Evolutionary conservation across 1,139 yeast species (phyloP).

Genomic region (Entelexis paramagnoliae): DNA sequence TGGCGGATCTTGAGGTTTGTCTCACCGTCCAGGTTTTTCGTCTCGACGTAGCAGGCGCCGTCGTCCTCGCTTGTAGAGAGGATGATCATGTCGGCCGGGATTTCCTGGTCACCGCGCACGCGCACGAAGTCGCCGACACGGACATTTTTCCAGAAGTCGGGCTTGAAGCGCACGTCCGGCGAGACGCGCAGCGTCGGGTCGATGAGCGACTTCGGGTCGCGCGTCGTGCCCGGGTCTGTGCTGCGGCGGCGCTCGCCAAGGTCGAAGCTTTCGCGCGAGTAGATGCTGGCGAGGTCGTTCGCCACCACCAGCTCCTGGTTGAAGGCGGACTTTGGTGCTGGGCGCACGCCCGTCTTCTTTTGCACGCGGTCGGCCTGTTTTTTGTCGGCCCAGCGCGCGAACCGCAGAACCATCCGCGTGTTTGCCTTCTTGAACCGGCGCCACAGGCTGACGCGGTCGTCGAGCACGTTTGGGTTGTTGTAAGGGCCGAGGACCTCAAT

Average conservation of each 20-base stretch:
- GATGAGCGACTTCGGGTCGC: slow-evolving; percentile 28
- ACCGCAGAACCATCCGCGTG: slow-evolving; percentile 27
- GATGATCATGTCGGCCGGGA: slow-evolving; percentile 82
- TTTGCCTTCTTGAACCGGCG: slow-evolving; percentile 49
- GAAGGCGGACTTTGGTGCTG: slow-evolving; percentile 17
- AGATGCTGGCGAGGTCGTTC: slow-evolving; percentile 25
- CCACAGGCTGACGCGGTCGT: slow-evolving; percentile 55
- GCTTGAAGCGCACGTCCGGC: slow-evolving; percentile 46
- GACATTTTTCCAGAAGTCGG: slow-evolving; percentile 78
- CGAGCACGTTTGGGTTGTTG: slow-evolving; percentile 66
- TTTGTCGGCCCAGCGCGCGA: slow-evolving; percentile 22
- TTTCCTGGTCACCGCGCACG: slow-evolving; percentile 75
- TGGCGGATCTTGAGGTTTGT: slow-evolving; percentile 78
- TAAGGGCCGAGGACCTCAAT: slow-evolving; percentile 67
- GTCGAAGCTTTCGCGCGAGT: slow-evolving; percentile 22
- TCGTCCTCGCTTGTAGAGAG: slow-evolving; percentile 77
- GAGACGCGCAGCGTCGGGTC: slow-evolving; percentile 30
- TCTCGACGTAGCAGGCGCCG: slow-evolving; percentile 87
- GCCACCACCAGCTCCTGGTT: slow-evolving; percentile 21
- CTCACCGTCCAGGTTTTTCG: slow-evolving; percentile 93
- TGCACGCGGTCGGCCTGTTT: slow-evolving; percentile 23
- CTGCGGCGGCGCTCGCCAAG: slow-evolving; percentile 20
- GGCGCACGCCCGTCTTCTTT: slow-evolving; percentile 23
- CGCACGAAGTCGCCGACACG: slow-evolving; percentile 83
- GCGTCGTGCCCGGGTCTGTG: slow-evolving; percentile 4